These are phyloP conservation scores for Chiua sp. DNA, from an alignment of 1,284 basidiomycete genomes.

Conservation along the genomic window DNA sequence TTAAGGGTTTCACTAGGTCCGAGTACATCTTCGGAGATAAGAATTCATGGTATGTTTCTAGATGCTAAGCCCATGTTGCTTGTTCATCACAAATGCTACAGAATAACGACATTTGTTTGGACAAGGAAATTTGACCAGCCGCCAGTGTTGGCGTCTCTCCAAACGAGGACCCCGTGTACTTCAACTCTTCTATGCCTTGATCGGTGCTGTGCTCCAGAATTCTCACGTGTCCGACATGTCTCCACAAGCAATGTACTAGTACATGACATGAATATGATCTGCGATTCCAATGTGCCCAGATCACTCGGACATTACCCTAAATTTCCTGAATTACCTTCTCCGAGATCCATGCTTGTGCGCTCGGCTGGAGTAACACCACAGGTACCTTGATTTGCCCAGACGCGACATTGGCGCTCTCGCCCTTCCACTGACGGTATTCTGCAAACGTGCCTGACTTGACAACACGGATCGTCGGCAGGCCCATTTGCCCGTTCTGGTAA, in stretches of 20 bases:
- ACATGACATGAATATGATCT: too few relatives aligned
- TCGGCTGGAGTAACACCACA: not conserved
- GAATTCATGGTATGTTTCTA: not conserved
- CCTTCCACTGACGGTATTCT: not conserved
- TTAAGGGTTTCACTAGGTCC: too few relatives aligned
- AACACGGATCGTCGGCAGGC: not conserved
- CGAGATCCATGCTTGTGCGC: not conserved
- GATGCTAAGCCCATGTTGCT: not conserved
- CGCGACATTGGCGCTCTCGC: not conserved
- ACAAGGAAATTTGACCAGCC: too few relatives aligned
- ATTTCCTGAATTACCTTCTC: not conserved
- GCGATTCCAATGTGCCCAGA: not conserved
- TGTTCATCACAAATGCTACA: not conserved
- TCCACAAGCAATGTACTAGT: too few relatives aligned
- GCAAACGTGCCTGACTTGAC: not conserved
- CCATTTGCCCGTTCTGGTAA: not conserved
- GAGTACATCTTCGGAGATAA: not conserved
- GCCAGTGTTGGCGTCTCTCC: too few relatives aligned
- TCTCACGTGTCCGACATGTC: too few relatives aligned
- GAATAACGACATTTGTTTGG: not conserved
- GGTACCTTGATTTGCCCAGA: not conserved
- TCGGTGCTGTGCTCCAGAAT: too few relatives aligned
- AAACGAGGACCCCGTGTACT: too few relatives aligned
- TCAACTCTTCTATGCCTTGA: too few relatives aligned
- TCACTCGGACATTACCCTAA: not conserved